Percentiles rank a stretch among this genome's conserved stretches.
phyloP scores from a whole-genome alignment of 805 yeast genomes.

The Ogataea zsoltii region DNA sequence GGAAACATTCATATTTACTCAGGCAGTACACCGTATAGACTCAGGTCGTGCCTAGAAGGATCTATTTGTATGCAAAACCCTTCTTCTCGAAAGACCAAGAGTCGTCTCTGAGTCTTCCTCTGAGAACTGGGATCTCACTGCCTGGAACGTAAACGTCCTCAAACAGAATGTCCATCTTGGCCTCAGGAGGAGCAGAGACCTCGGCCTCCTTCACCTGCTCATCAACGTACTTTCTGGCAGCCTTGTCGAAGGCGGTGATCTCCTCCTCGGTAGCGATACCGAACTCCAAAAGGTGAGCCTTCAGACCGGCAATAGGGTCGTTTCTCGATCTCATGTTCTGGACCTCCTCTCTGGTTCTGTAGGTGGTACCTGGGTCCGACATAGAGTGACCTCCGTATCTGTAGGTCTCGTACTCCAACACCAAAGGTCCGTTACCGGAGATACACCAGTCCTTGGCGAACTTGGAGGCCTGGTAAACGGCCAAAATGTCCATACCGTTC shows the following conservation, averaged over 20 bases:
- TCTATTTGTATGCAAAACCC: conserved; percentile 40
- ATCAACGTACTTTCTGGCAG: conserved; percentile 93
- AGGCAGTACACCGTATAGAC: too few relatives aligned
- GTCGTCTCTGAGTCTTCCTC: conserved; percentile 97
- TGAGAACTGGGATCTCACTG: conserved; percentile 83
- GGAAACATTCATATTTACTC: too few relatives aligned
- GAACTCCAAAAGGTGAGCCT: conserved; percentile 79
- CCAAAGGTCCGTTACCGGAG: conserved; percentile 93
- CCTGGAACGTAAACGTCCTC: conserved; percentile 97
- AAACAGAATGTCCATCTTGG: conserved; percentile 89
- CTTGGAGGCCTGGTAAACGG: conserved; percentile 93
- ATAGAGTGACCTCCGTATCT: conserved; percentile 99
- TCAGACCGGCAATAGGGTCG: conserved; percentile 96
- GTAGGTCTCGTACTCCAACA: conserved; percentile 95
- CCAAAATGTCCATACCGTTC: conserved; percentile 97
- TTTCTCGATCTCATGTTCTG: conserved; percentile 98
- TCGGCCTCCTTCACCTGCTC: conserved; percentile 94
- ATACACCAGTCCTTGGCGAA: conserved; percentile 96
- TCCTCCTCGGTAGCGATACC: conserved; percentile 92
- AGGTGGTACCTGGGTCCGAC: conserved; percentile 99
- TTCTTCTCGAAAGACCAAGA: conserved; percentile 62
- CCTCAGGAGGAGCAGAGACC: conserved; percentile 92
- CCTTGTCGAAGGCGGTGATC: conserved; percentile 91
- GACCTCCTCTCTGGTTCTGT: conserved; percentile 99
- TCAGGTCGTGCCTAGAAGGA: too few relatives aligned